Conservation (phyloP, 129 eudicot species). For the Oenanthe sinensis region DNA sequence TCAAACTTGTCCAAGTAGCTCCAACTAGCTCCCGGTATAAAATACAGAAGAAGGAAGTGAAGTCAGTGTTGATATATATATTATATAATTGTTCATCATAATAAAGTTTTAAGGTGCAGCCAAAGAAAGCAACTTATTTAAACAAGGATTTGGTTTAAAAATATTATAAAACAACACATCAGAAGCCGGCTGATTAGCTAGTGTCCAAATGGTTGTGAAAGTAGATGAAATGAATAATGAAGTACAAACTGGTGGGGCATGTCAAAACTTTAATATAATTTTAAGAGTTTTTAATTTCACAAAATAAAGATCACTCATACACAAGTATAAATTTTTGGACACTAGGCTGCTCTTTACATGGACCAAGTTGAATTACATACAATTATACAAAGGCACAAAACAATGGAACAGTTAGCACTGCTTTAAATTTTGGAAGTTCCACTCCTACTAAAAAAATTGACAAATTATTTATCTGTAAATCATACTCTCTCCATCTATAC, state of each 20-base stretch:
- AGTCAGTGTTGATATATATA: not conserved
- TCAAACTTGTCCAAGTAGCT: not conserved
- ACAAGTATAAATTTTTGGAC: too few species aligned
- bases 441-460: too few species aligned
- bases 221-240: not conserved
- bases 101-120: not conserved
- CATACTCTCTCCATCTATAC: too few species aligned
- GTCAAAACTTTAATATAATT: not conserved
- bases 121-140: not conserved
- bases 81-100: not conserved
- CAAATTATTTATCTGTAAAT: too few species aligned
- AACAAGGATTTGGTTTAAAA: not conserved
- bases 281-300: not conserved
- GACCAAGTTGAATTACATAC: not conserved
- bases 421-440: too few species aligned
- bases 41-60: not conserved
- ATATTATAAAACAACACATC: not conserved
- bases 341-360: not conserved
- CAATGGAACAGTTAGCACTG: not conserved
- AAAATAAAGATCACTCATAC: too few species aligned
- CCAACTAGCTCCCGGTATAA: not conserved
- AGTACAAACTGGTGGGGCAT: not conserved
- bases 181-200: constrained; percentile 10
- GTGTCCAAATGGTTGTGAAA: constrained; percentile 5
- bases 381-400: not conserved